A percentile compares a stretch with the other conserved stretches of the same genome.
phyloP scores from a whole-genome alignment of 176 grass and related monocot genomes.

The Chrysopogon serrulatus region DNA sequence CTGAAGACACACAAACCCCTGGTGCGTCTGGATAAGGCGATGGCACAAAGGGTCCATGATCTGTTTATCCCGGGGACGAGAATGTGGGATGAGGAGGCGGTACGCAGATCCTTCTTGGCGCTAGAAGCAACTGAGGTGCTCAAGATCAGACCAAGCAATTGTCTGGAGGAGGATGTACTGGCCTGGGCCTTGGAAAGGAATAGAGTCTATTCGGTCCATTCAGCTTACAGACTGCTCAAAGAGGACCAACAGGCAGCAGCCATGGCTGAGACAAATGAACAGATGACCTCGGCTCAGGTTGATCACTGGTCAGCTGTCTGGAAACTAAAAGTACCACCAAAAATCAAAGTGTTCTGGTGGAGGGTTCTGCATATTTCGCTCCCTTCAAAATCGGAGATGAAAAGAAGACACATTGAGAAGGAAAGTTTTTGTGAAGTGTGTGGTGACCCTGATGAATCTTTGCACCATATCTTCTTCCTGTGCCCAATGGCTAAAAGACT shows the following conservation, averaged over 20 bases:
- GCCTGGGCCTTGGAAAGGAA: neutral
- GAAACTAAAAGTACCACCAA: neutral
- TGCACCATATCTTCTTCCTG: neutral
- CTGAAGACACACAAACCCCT: rapidly evolving
- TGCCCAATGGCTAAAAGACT: neutral
- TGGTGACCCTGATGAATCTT: neutral
- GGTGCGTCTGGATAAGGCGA: rapidly evolving
- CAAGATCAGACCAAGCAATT: rapidly evolving
- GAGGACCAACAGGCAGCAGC: neutral
- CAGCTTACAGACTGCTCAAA: neutral
- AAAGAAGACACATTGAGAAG: neutral
- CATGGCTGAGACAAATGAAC: neutral
- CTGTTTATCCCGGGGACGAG: neutral
- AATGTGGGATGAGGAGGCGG: neutral
- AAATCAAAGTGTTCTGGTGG: neutral
- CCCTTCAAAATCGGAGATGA: neutral
- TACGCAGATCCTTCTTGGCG: neutral
- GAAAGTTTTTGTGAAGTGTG: neutral
- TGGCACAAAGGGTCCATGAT: neutral
- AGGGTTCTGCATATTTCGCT: neutral
- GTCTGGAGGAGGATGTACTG: rapidly evolving
- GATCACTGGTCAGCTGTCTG: too few relatives aligned
- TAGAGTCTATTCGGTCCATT: neutral
- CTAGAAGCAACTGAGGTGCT: neutral
- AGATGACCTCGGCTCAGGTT: rapidly evolving